phyloP scores from a whole-genome alignment of 2,329 filamentous ascomycete genomes.

The Ramularia collo-cygni region DNA sequence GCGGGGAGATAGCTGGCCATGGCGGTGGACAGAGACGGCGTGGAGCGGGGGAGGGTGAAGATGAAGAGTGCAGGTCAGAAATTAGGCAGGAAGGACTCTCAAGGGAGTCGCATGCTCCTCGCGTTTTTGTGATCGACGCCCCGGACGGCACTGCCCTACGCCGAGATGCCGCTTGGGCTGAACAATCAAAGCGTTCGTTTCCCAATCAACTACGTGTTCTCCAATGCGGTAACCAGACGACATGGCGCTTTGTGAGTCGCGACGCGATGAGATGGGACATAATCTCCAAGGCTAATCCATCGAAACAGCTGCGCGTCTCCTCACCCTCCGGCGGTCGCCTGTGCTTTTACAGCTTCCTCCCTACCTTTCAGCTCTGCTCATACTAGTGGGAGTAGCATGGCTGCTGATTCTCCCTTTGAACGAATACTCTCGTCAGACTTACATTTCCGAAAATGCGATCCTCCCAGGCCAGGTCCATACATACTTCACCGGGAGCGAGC shows the following conservation, averaged over 20 bases:
- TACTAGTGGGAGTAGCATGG: slow-evolving; percentile 81
- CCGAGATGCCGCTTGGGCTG: too few species aligned
- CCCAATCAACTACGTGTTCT: too few species aligned
- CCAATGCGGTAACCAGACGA: slow-evolving; percentile 8
- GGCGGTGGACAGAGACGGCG: neutral
- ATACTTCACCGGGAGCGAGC: slow-evolving; percentile 93
- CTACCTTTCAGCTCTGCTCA: slow-evolving; percentile 77
- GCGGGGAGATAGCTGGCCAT: neutral
- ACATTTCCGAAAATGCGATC: slow-evolving; percentile 95
- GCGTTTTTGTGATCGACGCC: neutral
- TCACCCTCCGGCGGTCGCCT: slow-evolving; percentile 71
- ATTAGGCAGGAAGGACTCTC: neutral
- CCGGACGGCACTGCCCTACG: too few species aligned
- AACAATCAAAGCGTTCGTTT: too few species aligned
- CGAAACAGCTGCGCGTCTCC: slow-evolving; percentile 43
- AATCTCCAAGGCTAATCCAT: neutral
- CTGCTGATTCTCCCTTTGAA: slow-evolving; percentile 83
- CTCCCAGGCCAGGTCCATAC: slow-evolving; percentile 95
- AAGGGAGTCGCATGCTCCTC: slow-evolving; percentile 3
- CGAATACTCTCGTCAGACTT: slow-evolving; percentile 84
- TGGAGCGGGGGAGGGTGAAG: neutral
- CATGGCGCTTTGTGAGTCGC: slow-evolving; percentile 26
- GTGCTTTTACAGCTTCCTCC: slow-evolving; percentile 77
- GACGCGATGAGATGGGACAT: neutral
- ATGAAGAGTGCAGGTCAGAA: neutral